A percentile compares a stretch with the other conserved stretches of the same genome.
phyloP scores from a whole-genome alignment of 768 basidiomycete genomes.

The Hemileccinum rubropunctum region DNA sequence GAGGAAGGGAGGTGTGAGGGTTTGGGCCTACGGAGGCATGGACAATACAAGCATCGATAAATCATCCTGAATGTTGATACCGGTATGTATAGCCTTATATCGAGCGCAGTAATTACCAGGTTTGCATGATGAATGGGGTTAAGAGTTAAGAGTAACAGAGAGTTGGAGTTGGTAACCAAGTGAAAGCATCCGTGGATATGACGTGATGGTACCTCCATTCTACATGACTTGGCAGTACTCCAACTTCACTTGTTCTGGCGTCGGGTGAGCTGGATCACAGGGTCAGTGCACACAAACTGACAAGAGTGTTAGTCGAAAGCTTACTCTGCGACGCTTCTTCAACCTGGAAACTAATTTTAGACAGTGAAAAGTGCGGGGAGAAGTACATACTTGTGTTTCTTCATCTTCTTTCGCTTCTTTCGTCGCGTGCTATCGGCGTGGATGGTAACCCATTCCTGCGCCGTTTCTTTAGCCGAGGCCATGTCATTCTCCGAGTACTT shows the following conservation, averaged over 20 bases:
- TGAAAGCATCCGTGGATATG: not conserved
- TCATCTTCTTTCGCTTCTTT: slow-evolving; percentile 92
- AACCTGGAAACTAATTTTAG: slow-evolving; percentile 46
- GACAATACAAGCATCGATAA: not conserved
- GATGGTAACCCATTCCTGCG: slow-evolving; percentile 62
- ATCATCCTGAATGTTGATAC: not conserved
- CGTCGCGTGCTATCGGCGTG: slow-evolving; percentile 79
- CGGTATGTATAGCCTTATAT: not conserved
- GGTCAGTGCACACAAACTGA: slow-evolving; percentile 15
- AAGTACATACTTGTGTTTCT: slow-evolving; percentile 85
- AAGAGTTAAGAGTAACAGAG: not conserved
- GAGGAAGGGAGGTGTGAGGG: slow-evolving; percentile 63
- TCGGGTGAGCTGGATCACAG: slow-evolving; percentile 43
- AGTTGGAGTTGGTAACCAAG: slow-evolving; percentile 2
- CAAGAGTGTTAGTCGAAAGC: slow-evolving; percentile 25
- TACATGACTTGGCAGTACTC: not conserved
- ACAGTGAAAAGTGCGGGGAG: slow-evolving; percentile 3
- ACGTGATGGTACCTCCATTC: not conserved
- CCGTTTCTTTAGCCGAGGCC: slow-evolving; percentile 49
- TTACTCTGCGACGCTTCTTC: slow-evolving; percentile 86
- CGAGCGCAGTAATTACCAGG: not conserved
- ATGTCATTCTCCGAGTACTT: slow-evolving; percentile 49
- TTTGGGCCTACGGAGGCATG: slow-evolving; percentile 48
- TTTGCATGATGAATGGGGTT: not conserved
- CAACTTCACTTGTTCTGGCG: slow-evolving; percentile 30